These are phyloP conservation scores for Fonsecaea pugnacius DNA, from an alignment of 2,329 filamentous ascomycete species.

Conservation along the genomic window DNA sequence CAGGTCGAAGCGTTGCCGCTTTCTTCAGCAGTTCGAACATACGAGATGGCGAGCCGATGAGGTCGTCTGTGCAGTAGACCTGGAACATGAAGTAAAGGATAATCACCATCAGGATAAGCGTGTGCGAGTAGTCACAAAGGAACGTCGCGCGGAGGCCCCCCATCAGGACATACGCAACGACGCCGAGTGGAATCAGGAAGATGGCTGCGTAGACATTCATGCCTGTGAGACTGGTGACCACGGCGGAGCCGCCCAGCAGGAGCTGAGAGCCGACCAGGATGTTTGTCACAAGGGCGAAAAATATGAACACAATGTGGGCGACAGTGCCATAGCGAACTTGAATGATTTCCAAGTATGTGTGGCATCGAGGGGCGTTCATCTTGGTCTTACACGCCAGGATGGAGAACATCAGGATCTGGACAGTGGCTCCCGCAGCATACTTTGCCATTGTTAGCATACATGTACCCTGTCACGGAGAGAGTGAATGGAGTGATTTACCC, in stretches of 20 bases:
- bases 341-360: constrained; percentile 77
- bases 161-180: constrained; percentile 75
- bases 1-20: constrained; percentile 51
- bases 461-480: background rate
- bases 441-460: constrained; percentile 56
- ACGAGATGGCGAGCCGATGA: constrained; percentile 69
- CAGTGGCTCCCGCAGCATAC: constrained; percentile 73
- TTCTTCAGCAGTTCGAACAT: constrained; percentile 58
- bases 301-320: constrained; percentile 79
- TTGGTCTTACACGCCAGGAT: constrained; percentile 64
- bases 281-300: constrained; percentile 81
- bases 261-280: constrained; percentile 72
- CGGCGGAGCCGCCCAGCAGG: constrained; percentile 51
- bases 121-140: constrained; percentile 80
- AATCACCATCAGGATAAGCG: constrained; percentile 71
- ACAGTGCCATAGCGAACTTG: constrained; percentile 73
- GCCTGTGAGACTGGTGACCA: constrained; percentile 66
- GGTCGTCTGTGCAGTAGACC: constrained; percentile 69
- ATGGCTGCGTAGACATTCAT: constrained; percentile 80
- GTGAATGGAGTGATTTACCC: constrained; percentile 36
- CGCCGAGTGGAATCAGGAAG: constrained; percentile 78
- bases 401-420: constrained; percentile 85
- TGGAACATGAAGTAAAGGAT: constrained; percentile 67
- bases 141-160: constrained; percentile 66
- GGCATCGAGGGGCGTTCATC: constrained; percentile 32